Base-by-base conservation (phyloP, 441 rosid species). In the Euphorbia schlechtendalii region DNA sequence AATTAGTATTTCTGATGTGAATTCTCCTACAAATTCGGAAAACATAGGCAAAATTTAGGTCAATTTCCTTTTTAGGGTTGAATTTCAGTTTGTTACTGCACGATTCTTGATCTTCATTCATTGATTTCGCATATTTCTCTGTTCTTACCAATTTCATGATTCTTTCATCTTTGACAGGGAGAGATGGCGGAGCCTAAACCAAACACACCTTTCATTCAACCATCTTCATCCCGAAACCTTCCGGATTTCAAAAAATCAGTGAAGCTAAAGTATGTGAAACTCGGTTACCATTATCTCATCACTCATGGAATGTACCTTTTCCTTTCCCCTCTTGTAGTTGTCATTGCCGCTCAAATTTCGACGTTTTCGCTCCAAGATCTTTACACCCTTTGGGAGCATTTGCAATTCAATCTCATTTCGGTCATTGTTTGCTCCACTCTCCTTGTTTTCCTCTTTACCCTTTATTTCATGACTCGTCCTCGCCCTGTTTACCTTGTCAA, bases 401-500 rank as follows among this genome's bases (percentile, higher is more conserved):
- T 79, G 10, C 80, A 69, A 24, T 79, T 57, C 72, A 79, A 79
- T 59, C 80, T 79, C 24, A 67, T 79, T 5, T 76, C 80, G 0
- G 80, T 76, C 13, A 59, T 79, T 65, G 32, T 74, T 14, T 79
- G 83, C 71, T 79, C 83, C 0, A 71, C 76, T 5, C 74, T 76
- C 49, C 69, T 79, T 21, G 83, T 79, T 40, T 79, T 79, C 76
- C 69, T 79, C 2, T 60, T 43, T 24, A 79, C 83, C 41, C 74
- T 76, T 8, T 79, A 79, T 49, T 73, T 79, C 28, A 56, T 79
- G 64, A 76, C 80, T 36, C 83, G 83, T 28, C 83, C 78, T 53
- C 76, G 78, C 51, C 83, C 96, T 64, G 83, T 88, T 59, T 88
- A 86, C 64, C 87, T 90, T 24, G 83, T 90, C 53, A 88, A 90